These are phyloP conservation scores for Dianthus caryophyllus DNA, from an alignment of 148 eudicot genomes.

Conservation along the genomic window DNA sequence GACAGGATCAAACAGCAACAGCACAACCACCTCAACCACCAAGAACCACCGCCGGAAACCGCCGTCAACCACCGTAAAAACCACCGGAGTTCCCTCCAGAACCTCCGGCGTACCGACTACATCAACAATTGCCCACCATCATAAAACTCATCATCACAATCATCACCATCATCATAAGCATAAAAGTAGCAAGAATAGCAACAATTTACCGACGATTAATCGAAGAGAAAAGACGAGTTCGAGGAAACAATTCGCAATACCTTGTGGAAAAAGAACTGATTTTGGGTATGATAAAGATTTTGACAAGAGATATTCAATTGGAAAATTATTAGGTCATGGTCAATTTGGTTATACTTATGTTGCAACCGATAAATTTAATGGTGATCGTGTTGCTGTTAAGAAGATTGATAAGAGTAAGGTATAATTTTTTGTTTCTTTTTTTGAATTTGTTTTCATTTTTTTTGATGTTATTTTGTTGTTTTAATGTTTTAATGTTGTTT, in stretches of 20 bases:
- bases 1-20: constrained; percentile 55
- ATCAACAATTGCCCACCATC: constrained; percentile 8
- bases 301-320: constrained; percentile 54
- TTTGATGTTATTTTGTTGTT: neutral
- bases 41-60: constrained; percentile 10
- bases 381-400: constrained; percentile 94
- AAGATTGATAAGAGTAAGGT: constrained; percentile 93
- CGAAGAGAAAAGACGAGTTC: constrained; percentile 18
- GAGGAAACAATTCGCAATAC: constrained; percentile 36
- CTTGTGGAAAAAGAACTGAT: constrained; percentile 84
- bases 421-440: neutral
- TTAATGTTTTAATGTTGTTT: neutral
- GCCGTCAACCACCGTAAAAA: neutral
- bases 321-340: constrained; percentile 93
- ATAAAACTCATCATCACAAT: constrained; percentile 13
- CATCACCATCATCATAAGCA: constrained; percentile 9
- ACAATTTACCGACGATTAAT: constrained; percentile 2
- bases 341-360: constrained; percentile 97
- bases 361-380: constrained; percentile 66
- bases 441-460: neutral
- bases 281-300: constrained; percentile 86
- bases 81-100: constrained; percentile 11
- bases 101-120: constrained; percentile 21
- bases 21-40: constrained; percentile 10
- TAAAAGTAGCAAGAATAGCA: constrained; percentile 20